Base-by-base conservation (phyloP, 169 alveolate species). In the Plasmodium yoelii region DNA sequence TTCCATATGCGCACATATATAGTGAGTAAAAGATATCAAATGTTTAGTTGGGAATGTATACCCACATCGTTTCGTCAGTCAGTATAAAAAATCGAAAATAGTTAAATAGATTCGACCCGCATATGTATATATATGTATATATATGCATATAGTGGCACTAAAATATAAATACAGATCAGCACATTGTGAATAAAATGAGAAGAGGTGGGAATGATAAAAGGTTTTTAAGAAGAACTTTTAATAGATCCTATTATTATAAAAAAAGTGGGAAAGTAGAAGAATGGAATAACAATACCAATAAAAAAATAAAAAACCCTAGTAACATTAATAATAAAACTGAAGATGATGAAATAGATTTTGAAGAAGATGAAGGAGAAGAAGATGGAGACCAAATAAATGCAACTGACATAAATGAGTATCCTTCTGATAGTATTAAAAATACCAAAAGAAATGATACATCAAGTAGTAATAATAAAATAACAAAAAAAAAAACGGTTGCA, bases 231-330 rank as follows among this genome's bases (percentile, higher is more conserved):
- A 24, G 82, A 26, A 19, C 63, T 5, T 67, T 67, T 55, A 80
- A 61, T 57, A 64, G 84, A 22, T 65, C 82, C 19, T 80, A 51
- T 15, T 80, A 80, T 55, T 80, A 80, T 22, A 67, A 80, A 63
- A 80, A 67, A 10, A 57, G 56, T 18, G 90, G 68, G n/a, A 57
- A 80, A 47, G 10, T 18, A 4, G 82, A 80, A 49, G 73, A 80
- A 70, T 59, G 46, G 6, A 51, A 55, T 5, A 57, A 26, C 10
- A 67, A 13, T n/a, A 70, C 18, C 12, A 67, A 47, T 12, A 64
- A 46, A 34, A 80, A 64, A 22, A 47, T 34, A 15, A 80, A 67
- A 12, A 26, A 65, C 42, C n/a, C 18, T 15, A 71, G 51, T 71
- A 51, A 44, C 12, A 49, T 12, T 8, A 70, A 70, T 64, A 69